Evolutionary conservation across 768 basidiomycete species (phyloP), one percentile per base, ranked within the genome.

Genomic region (Paxillus ammoniavirescens): DNA sequence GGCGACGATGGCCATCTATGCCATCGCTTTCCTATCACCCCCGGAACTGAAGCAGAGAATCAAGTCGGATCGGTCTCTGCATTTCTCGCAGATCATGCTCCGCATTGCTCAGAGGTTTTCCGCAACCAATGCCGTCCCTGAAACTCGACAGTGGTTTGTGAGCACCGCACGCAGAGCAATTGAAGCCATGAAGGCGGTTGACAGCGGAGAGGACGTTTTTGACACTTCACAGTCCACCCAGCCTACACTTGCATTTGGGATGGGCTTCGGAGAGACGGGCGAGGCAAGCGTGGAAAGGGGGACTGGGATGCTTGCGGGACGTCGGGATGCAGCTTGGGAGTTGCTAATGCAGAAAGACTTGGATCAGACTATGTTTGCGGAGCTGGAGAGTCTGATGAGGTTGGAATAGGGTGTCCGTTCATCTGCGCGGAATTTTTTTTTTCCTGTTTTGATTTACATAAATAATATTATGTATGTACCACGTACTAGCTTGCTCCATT

Each of bases 11-110:
- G 81, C 82, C n/a, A 79, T 97, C 40, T 98, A 97, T 73, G 86
- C 86, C 36, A 74, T 98, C 57, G 82, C 86, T 21, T 98, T 93
- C 76, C 75, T 95, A 50, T 83, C 93, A 3, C 81, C 93, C 2
- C 84, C 86, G 4, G 76, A 80, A 26, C 65, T 95, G 57, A 93
- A 95, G 73, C 75, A 77, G 50, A 79, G 73, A 56, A 77, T 93
- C 59, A 89, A 90, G 61, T 67, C 72, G 9, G 82, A 91, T 65
- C 78, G 81, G 47, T 72, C 73, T 38, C 77, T 94, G 28, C 86
- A 87, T 31, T 86, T 90, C 67, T 78, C 83, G 48, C 76, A 76
- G 42, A 76, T 92, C 33, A 79, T 95, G 76, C 73, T 90, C 55
- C 76, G 91, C 50, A 74, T 92, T 67, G 75, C 89, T 7, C 85